These are phyloP conservation scores for Cydonia oblonga DNA, from an alignment of 331 rosid species.

Conservation along the genomic window DNA sequence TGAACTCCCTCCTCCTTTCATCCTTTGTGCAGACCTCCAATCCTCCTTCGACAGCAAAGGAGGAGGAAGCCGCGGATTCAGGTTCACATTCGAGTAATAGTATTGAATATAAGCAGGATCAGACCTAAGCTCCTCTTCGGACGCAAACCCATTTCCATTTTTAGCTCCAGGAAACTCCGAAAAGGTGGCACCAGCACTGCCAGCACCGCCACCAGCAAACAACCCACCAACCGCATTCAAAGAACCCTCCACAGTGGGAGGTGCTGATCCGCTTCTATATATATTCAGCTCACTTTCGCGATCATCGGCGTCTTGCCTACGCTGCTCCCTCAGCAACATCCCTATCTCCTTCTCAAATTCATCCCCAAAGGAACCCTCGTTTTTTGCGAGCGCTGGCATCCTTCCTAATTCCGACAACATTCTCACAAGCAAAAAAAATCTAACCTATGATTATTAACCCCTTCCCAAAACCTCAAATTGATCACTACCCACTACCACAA, in stretches of 20 bases:
- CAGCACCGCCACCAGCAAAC: conserved; percentile 32
- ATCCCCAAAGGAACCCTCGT: conserved; percentile 85
- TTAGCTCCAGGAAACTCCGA: conserved; percentile 29
- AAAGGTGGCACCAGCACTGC: conserved; percentile 12
- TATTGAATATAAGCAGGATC: conserved; percentile 83
- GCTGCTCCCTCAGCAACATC: conserved; percentile 69
- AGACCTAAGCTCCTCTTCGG: conserved; percentile 93
- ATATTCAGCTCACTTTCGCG: conserved; percentile 68
- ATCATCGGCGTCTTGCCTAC: conserved; percentile 70
- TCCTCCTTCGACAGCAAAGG: conserved; percentile 93
- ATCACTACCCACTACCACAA: conserved; percentile 24
- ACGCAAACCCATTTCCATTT: conserved; percentile 53
- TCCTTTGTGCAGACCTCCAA: conserved; percentile 75
- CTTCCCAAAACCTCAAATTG: conserved; percentile 4
- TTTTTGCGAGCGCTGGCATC: conserved; percentile 66
- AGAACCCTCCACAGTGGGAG: conserved; percentile 97
- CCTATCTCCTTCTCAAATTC: conserved; percentile 86
- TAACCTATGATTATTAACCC: conserved; percentile 6
- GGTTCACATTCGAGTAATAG: conserved; percentile 77
- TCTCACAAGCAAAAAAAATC: conserved; percentile 12
- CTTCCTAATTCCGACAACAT: conserved; percentile 76
- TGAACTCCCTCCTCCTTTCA: conserved; percentile 49
- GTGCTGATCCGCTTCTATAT: conserved; percentile 96
- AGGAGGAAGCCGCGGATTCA: conserved; percentile 91
- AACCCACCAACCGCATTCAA: conserved; percentile 82